Conservation (phyloP, 2,329 filamentous ascomycete species). For the Colletotrichum lini region DNA sequence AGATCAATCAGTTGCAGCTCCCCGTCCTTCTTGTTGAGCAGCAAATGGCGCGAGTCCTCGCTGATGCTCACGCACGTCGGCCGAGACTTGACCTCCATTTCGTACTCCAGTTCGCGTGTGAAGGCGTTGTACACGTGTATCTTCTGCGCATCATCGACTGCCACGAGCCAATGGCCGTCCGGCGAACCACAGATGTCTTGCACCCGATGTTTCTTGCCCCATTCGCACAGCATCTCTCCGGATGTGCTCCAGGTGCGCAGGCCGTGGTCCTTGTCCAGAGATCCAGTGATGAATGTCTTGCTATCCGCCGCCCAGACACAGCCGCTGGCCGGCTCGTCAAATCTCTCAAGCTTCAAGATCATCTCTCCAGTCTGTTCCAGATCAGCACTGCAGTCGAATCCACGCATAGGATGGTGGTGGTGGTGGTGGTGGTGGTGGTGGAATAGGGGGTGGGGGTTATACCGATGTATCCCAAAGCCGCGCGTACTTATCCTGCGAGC, state of each 20-base stretch:
- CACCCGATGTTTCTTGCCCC: slow-evolving; percentile 80
- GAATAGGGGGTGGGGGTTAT: slow-evolving; percentile 49
- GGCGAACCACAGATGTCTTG: slow-evolving; percentile 88
- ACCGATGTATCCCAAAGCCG: slow-evolving; percentile 82
- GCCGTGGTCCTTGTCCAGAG: slow-evolving; percentile 76
- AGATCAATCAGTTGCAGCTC: slow-evolving; percentile 86
- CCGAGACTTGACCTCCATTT: slow-evolving; percentile 77
- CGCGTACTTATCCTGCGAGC: slow-evolving; percentile 80
- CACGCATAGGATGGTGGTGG: too few species aligned
- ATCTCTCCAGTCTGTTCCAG: slow-evolving; percentile 71
- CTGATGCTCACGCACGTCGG: slow-evolving; percentile 87
- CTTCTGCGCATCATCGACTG: slow-evolving; percentile 78
- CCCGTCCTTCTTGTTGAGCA: slow-evolving; percentile 85
- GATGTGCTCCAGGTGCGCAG: slow-evolving; percentile 80
- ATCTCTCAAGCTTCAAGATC: slow-evolving; percentile 76
- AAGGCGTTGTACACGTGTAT: slow-evolving; percentile 87
- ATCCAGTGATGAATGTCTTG: slow-evolving; percentile 83
- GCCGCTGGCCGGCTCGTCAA: slow-evolving; percentile 87
- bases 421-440: too few species aligned
- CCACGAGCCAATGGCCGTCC: slow-evolving; percentile 84
- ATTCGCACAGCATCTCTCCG: slow-evolving; percentile 75
- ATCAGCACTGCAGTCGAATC: neutral
- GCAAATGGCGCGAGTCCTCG: slow-evolving; percentile 82
- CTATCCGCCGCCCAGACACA: slow-evolving; percentile 91
- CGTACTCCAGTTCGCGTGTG: slow-evolving; percentile 82